Evolutionary conservation across 1,284 basidiomycete genomes (phyloP), one percentile per base, ranked within the genome.

Genomic region (Trametes sp.): DNA sequence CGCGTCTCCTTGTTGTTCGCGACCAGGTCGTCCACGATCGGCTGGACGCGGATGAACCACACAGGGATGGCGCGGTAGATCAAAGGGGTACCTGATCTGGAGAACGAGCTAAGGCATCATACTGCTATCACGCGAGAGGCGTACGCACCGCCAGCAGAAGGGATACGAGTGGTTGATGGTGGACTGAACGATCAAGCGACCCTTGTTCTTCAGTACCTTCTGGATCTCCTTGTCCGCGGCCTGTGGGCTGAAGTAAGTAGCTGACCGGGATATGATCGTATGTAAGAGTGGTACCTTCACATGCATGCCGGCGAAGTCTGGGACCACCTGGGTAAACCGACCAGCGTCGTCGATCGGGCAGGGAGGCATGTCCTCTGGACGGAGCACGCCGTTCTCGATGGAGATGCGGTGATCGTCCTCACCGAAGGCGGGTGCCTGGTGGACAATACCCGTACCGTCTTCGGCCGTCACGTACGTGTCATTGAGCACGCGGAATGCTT

Each of bases 381-480:
- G 82, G 35, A 98, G 80, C 63, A 98, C 86, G 28, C 91, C 93
- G 74, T 98, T 85, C 2, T 88, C 89, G 64, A 98, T 85, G 31
- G 93, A 90, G 70, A 99, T 87, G 63, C 97, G 93, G 78, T 98
- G 94, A 86, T 99, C 98, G 72, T 99, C 98, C 74, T 98, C 98
- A 84, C 98, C 98, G 73, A 98, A 99, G 0, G 94, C 96, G 2
- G 98, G 98, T 1, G 98, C 96, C 80, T 99, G 98, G 77, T 99
- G 98, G 53, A 99, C 98, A 72, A 99, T 97, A 76, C 97, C 97
- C 41, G 98, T 99, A 78, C 98, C 97, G 60, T 96, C 94, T 14
- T 89, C 86, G 69, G 91, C 93, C 2, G 95, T 98, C 56, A 99
- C 97, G 75, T 99, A 99, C 0, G 89, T 90, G 75, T 99, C 98